Evolutionary conservation across 73 alveolate species (phyloP).

Genomic region (Tetrahymena malaccensis): DNA sequence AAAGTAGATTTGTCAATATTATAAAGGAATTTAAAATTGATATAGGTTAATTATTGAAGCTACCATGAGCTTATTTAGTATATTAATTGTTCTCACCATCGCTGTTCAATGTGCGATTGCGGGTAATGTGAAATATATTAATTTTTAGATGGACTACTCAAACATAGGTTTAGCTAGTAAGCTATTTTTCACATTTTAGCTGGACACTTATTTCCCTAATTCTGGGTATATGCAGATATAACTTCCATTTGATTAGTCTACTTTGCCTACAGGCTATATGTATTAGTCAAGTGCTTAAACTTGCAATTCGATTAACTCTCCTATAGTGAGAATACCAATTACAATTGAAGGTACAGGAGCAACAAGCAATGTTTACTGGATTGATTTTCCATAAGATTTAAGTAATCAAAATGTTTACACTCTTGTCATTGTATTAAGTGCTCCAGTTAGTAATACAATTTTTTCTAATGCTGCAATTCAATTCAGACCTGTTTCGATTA

Average conservation of each 20-base stretch:
- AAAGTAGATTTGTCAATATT: background rate
- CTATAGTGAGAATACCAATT: background rate
- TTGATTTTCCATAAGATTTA: background rate
- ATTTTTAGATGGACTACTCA: background rate
- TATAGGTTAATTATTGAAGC: background rate
- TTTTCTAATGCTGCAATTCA: background rate
- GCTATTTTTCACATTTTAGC: background rate
- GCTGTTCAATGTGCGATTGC: background rate
- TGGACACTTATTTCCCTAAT: background rate
- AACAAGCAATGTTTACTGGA: background rate
- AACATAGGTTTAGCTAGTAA: background rate
- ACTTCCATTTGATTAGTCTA: background rate
- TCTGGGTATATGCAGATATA: background rate
- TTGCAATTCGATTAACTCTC: background rate
- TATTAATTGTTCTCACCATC: background rate
- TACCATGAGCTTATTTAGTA: background rate
- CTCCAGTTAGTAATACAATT: background rate
- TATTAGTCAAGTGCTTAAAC: background rate
- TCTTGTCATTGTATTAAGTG: background rate
- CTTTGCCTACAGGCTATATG: background rate
- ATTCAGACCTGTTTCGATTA: background rate
- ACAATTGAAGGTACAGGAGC: background rate
- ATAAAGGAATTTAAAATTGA: background rate
- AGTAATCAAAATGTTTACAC: background rate
- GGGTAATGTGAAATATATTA: background rate